phyloP scores from a whole-genome alignment of 1,284 basidiomycete species.

The Trichosporon coremiiforme region DNA sequence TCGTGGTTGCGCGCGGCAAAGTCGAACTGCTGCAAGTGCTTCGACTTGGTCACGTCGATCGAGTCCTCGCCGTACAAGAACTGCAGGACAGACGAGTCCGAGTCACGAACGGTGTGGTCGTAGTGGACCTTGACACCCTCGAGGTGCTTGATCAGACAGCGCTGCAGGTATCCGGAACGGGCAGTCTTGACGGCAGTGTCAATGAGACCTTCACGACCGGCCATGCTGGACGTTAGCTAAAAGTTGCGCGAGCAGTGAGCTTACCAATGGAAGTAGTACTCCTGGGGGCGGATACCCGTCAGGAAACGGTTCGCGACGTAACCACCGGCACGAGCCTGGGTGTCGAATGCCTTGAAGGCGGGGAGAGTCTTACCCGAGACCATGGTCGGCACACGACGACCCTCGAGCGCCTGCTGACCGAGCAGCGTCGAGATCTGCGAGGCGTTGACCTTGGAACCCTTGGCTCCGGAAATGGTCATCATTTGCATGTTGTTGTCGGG shows the following conservation, averaged over 20 bases:
- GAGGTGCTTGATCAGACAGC: slow-evolving; percentile 97
- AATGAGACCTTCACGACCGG: slow-evolving; percentile 96
- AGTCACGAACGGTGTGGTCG: slow-evolving; percentile 96
- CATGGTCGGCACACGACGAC: slow-evolving; percentile 98
- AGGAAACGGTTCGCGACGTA: slow-evolving; percentile 99
- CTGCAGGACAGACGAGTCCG: slow-evolving; percentile 90
- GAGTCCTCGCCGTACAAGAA: slow-evolving; percentile 99
- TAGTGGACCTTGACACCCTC: slow-evolving; percentile 96
- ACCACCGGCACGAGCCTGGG: slow-evolving; percentile 95
- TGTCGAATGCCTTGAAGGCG: slow-evolving; percentile 96
- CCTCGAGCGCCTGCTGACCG: slow-evolving; percentile 97
- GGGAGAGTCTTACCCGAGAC: slow-evolving; percentile 98
- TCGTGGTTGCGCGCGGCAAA: slow-evolving; percentile 87
- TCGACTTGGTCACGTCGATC: slow-evolving; percentile 94
- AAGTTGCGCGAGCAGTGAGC: neutral
- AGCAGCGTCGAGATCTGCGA: slow-evolving; percentile 96
- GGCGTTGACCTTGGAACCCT: slow-evolving; percentile 96
- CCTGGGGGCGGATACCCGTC: slow-evolving; percentile 96
- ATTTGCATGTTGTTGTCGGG: slow-evolving; percentile 99
- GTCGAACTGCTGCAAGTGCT: slow-evolving; percentile 84
- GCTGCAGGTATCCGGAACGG: slow-evolving; percentile 96
- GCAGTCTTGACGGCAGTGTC: slow-evolving; percentile 99
- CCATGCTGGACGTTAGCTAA: slow-evolving; percentile 72
- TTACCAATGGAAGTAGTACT: slow-evolving; percentile 91
- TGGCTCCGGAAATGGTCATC: slow-evolving; percentile 98